Evolutionary conservation across 352 stramenopile species (phyloP).

Genomic region (Halophytophthora polymorphica): DNA sequence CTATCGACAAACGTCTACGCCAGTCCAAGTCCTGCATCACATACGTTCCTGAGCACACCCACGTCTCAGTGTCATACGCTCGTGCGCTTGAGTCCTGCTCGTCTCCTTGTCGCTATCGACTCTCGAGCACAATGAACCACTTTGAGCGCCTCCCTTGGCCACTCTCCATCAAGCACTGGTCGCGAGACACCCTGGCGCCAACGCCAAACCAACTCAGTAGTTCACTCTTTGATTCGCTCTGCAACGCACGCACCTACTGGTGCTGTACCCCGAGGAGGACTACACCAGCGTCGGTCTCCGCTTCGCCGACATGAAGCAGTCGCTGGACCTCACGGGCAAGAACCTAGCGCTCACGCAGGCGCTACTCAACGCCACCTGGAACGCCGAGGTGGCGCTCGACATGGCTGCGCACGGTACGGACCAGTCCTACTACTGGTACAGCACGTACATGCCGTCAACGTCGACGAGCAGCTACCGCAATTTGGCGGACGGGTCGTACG

Average conservation of each 20-base stretch:
- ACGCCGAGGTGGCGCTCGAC: slow-evolving; percentile 10
- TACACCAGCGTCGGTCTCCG: slow-evolving; percentile 15
- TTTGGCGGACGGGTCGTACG: background rate
- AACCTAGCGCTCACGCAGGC: slow-evolving; percentile 21
- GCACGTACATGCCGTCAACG: slow-evolving; percentile 19
- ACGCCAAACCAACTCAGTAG: too few relatives aligned
- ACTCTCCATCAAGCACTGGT: too few relatives aligned
- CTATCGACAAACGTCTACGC: too few relatives aligned
- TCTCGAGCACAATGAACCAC: background rate
- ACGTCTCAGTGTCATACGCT: too few relatives aligned
- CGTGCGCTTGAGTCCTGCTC: too few relatives aligned
- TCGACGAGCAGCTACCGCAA: slow-evolving; percentile 8
- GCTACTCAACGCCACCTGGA: slow-evolving; percentile 20
- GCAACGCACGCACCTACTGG: background rate
- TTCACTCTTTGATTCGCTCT: too few relatives aligned
- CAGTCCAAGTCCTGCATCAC: too few relatives aligned
- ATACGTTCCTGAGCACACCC: too few relatives aligned
- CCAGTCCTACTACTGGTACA: slow-evolving; percentile 30
- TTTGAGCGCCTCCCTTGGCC: background rate
- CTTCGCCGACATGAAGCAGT: slow-evolving; percentile 26
- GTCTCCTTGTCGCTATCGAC: background rate
- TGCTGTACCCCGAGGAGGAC: slow-evolving; percentile 7
- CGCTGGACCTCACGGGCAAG: slow-evolving; percentile 18
- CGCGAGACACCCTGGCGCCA: too few relatives aligned
- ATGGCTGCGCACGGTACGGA: slow-evolving; percentile 16